These are phyloP conservation scores for Leccinum subtestaceum DNA, from an alignment of 768 basidiomycete genomes.

Conservation along the genomic window DNA sequence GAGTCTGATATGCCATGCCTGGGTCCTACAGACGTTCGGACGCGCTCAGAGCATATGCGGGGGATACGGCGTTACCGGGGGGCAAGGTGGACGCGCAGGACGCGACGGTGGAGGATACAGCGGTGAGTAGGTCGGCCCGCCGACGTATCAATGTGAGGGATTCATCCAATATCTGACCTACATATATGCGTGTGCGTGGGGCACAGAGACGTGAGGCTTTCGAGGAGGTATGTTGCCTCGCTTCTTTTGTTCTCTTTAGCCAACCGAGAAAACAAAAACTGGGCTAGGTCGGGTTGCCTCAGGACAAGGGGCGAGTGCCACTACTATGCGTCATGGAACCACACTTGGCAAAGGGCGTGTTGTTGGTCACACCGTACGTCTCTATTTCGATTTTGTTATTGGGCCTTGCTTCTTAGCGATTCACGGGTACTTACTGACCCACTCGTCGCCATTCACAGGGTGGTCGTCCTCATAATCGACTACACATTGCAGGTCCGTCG, in stretches of 20 bases:
- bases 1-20: not conserved
- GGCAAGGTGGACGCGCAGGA: conserved; percentile 77
- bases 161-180: not conserved
- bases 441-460: conserved; percentile 40
- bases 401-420: not conserved
- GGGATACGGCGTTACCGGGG: conserved; percentile 86
- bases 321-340: conserved; percentile 78
- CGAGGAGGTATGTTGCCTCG: conserved; percentile 63
- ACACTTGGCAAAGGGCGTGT: conserved; percentile 65
- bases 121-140: conserved; percentile 42
- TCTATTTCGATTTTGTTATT: not conserved
- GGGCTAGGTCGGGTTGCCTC: conserved; percentile 78
- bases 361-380: conserved; percentile 83
- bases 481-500: conserved; percentile 58
- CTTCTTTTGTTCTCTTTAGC: not conserved
- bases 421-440: not conserved
- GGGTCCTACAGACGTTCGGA: conserved; percentile 58
- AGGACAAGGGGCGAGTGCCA: conserved; percentile 65
- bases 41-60: conserved; percentile 72
- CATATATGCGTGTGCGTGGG: not conserved
- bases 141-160: not conserved
- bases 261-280: not conserved
- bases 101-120: conserved; percentile 70
- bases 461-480: conserved; percentile 83
- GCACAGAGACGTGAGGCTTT: conserved; percentile 79